These are phyloP conservation scores for Trametes versicolor DNA, from an alignment of 1,284 basidiomycete species.

Conservation along the genomic window DNA sequence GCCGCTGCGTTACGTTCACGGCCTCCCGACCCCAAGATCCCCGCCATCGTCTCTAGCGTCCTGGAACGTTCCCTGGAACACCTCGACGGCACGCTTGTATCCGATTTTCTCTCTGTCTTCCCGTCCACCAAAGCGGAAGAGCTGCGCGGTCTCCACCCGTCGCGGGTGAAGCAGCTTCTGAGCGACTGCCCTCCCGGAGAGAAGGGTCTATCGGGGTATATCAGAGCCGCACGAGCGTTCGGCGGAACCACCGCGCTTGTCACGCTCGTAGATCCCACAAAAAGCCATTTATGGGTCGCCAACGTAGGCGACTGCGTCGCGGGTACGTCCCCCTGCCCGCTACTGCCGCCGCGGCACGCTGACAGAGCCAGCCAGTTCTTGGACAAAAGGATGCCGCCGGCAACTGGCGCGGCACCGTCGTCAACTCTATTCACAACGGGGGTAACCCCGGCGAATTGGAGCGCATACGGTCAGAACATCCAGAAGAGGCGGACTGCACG, in stretches of 20 bases:
- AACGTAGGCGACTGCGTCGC: constrained; percentile 74
- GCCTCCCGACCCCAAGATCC: constrained; percentile 38
- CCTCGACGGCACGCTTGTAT: constrained; percentile 55
- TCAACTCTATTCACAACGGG: constrained; percentile 69
- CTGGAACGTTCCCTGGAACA: constrained; percentile 53
- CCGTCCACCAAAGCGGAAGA: constrained; percentile 45
- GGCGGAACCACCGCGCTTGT: constrained; percentile 71
- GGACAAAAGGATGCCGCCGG: constrained; percentile 51
- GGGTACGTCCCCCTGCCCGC: constrained; percentile 49
- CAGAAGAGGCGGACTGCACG: constrained; percentile 60
- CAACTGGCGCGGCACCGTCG: constrained; percentile 52
- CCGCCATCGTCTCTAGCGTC: constrained; percentile 53
- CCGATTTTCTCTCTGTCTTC: constrained; percentile 55
- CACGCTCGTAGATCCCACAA: constrained; percentile 61
- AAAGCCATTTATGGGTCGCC: constrained; percentile 67
- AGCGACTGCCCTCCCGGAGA: constrained; percentile 36
- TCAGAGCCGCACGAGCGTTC: constrained; percentile 57
- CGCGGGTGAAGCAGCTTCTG: constrained; percentile 40
- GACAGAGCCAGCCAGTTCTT: constrained; percentile 47
- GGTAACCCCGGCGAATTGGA: constrained; percentile 56
- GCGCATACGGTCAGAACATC: constrained; percentile 62
- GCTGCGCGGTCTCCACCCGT: constrained; percentile 37
- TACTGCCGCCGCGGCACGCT: constrained; percentile 16
- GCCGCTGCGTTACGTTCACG: constrained; percentile 49
- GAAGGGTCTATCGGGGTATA: constrained; percentile 40